Percentiles rank a stretch among this genome's conserved stretches.
Evolutionary conservation across 768 basidiomycete genomes (phyloP).

Genomic region (Trametes elegans): DNA sequence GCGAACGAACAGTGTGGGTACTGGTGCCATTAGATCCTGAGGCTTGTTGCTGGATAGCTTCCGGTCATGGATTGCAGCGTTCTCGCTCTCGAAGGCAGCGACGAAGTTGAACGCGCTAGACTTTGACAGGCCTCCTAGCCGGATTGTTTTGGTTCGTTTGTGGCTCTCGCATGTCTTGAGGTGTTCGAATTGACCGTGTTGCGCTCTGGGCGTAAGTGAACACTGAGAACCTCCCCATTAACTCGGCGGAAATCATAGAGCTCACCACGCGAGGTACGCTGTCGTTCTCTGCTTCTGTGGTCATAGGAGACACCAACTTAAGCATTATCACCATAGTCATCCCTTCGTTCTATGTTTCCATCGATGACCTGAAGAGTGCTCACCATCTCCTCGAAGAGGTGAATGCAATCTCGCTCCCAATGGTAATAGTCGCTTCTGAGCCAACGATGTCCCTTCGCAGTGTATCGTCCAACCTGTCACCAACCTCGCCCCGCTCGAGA

Average conservation of each 20-base stretch:
- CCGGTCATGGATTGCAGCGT: not conserved
- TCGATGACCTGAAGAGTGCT: not conserved
- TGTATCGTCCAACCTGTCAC: not conserved
- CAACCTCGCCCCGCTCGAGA: not conserved
- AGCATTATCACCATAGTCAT: not conserved
- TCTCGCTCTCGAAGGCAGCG: not conserved
- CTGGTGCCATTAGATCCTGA: not conserved
- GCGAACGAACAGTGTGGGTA: constrained; percentile 22
- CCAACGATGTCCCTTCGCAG: not conserved
- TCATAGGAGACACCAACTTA: not conserved
- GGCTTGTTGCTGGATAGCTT: not conserved
- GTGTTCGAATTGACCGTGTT: not conserved
- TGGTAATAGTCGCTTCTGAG: too few relatives aligned
- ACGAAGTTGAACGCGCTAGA: not conserved
- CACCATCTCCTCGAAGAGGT: not conserved
- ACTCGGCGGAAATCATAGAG: not conserved
- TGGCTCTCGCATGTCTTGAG: not conserved
- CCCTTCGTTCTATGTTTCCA: not conserved
- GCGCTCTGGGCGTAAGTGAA: not conserved
- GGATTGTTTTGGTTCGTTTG: not conserved
- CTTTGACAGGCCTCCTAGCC: not conserved
- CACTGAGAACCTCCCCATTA: not conserved
- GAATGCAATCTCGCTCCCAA: not conserved
- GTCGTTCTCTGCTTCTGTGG: not conserved
- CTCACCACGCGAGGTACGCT: not conserved